Percentiles rank a stretch among this genome's conserved stretches.
Evolutionary conservation across 1,284 basidiomycete genomes (phyloP).

Genomic region (Leccinum subatratum): DNA sequence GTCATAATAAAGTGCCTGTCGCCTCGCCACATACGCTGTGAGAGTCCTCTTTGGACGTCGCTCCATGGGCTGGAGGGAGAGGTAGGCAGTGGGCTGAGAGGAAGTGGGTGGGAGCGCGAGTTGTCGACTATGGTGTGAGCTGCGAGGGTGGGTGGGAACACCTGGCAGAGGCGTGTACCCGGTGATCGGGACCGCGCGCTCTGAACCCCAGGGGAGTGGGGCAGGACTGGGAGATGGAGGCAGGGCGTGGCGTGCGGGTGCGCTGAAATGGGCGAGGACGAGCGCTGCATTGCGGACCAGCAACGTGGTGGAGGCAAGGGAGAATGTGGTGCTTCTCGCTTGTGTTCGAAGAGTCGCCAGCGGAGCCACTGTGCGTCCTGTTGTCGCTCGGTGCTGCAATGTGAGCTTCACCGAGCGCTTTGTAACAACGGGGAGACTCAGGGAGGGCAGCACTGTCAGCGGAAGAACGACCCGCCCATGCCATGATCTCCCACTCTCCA

Average conservation of each 20-base stretch:
- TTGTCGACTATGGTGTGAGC: neutral
- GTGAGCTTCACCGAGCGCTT: conserved; percentile 12
- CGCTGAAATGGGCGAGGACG: neutral
- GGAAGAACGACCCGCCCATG: conserved; percentile 28
- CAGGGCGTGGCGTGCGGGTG: neutral
- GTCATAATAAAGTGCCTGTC: conserved; percentile 32
- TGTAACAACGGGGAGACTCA: conserved; percentile 30
- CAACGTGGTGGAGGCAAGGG: neutral
- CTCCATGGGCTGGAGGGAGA: neutral
- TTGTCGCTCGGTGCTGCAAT: neutral
- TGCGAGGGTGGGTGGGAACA: neutral
- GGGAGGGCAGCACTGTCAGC: conserved; percentile 30
- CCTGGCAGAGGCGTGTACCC: neutral
- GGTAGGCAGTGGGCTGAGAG: neutral
- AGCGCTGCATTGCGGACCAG: neutral
- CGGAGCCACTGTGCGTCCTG: neutral
- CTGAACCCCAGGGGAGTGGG: neutral
- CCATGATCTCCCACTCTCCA: conserved; percentile 34
- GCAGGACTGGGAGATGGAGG: neutral
- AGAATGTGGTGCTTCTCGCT: neutral
- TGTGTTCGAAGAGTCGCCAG: neutral
- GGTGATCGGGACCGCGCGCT: neutral
- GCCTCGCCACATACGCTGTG: conserved; percentile 22
- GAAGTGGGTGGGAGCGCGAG: neutral
- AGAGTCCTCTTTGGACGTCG: neutral